A percentile compares a stretch with the other conserved stretches of the same genome.
Conservation (phyloP, 2,329 filamentous ascomycete species). For the Metarhizium sp. region DNA sequence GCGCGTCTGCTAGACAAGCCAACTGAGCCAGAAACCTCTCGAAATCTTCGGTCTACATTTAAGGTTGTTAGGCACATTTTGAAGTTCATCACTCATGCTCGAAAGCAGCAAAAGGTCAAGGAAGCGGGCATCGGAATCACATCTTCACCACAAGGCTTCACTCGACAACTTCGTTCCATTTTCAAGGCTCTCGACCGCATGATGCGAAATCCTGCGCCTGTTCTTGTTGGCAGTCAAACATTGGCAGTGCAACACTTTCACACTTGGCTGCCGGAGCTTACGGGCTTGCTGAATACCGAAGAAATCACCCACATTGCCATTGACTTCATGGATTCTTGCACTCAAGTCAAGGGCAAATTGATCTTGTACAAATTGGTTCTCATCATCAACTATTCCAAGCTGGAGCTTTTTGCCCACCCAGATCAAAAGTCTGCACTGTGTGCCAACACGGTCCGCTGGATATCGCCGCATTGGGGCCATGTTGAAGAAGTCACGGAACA, state of each 20-base stretch:
- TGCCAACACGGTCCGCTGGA: conserved; percentile 80
- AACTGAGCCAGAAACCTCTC: conserved; percentile 71
- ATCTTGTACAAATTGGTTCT: conserved; percentile 86
- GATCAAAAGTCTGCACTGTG: conserved; percentile 67
- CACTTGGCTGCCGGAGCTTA: conserved; percentile 89
- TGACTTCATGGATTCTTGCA: conserved; percentile 88
- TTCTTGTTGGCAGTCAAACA: conserved; percentile 88
- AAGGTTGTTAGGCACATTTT: conserved; percentile 91
- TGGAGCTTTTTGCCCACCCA: conserved; percentile 71
- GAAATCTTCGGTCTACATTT: conserved; percentile 81
- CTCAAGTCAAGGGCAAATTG: conserved; percentile 79
- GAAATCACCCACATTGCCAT: conserved; percentile 88
- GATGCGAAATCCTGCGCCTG: conserved; percentile 79
- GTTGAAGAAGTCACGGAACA: conserved; percentile 65
- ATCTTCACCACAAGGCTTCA: conserved; percentile 62
- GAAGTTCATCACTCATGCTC: conserved; percentile 87
- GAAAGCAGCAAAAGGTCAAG: conserved; percentile 79
- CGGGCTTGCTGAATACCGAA: conserved; percentile 63
- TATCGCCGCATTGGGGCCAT: conserved; percentile 87
- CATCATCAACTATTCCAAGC: conserved; percentile 80
- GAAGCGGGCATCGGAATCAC: conserved; percentile 81
- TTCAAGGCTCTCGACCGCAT: conserved; percentile 84
- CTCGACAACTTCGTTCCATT: conserved; percentile 71
- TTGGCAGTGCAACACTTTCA: conserved; percentile 94
- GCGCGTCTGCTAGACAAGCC: conserved; percentile 74